phyloP scores from a whole-genome alignment of 129 eudicot genomes.

The Flaveria linearis region DNA sequence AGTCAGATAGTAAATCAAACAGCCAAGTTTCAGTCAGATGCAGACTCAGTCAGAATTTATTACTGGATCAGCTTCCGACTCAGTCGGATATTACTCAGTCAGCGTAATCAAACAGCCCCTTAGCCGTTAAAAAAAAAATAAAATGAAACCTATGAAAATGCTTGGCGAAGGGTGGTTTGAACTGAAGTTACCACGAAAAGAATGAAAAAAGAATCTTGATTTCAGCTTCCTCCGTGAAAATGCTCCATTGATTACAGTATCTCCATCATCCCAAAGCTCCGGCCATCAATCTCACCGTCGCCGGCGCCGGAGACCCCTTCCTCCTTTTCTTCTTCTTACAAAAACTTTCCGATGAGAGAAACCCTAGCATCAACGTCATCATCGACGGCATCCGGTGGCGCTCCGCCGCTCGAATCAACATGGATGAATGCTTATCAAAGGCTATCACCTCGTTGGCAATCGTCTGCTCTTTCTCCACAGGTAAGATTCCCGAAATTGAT shows the following conservation, averaged over 20 bases:
- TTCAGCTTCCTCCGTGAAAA: too few species aligned
- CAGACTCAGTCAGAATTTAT: too few species aligned
- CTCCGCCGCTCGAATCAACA: slow-evolving; percentile 37
- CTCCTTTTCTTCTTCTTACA: background rate
- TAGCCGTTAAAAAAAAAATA: too few species aligned
- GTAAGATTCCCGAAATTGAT: slow-evolving; percentile 25
- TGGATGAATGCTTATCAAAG: slow-evolving; percentile 45
- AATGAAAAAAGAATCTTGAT: too few species aligned
- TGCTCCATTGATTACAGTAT: background rate
- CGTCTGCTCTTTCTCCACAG: slow-evolving; percentile 46
- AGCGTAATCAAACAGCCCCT: too few species aligned
- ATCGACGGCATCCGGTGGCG: slow-evolving; percentile 10
- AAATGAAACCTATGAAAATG: background rate
- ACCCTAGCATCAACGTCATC: slow-evolving; percentile 39
- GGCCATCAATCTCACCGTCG: slow-evolving; percentile 2
- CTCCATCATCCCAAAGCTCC: slow-evolving; percentile 18
- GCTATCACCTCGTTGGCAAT: slow-evolving; percentile 65
- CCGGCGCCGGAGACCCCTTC: slow-evolving; percentile 4
- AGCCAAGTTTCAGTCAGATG: too few species aligned
- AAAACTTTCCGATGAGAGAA: slow-evolving; percentile 29
- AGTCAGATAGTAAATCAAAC: too few species aligned
- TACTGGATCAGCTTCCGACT: too few species aligned
- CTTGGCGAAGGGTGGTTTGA: background rate
- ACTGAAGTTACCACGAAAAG: background rate
- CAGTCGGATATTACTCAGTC: too few species aligned